These are phyloP conservation scores for Fremontodendron californicum DNA, from an alignment of 345 rosid genomes.

Conservation along the genomic window DNA sequence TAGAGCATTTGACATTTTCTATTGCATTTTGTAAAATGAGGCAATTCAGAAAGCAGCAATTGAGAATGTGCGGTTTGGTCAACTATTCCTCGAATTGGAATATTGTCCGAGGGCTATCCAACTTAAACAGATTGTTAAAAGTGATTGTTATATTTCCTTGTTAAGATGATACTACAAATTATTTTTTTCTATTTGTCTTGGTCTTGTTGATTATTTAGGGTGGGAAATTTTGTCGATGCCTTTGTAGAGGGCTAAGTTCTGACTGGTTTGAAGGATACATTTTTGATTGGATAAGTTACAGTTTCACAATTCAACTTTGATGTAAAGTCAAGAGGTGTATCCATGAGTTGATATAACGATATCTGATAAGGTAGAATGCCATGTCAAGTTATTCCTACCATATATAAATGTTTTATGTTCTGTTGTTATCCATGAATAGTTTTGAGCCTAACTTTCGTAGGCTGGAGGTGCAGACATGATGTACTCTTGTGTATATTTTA, in stretches of 20 bases:
- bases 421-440: background rate
- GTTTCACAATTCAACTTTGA: slow-evolving; percentile 4
- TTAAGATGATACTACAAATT: background rate
- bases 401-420: background rate
- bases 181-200: background rate
- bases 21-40: background rate
- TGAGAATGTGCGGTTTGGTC: background rate
- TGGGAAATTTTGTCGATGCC: background rate
- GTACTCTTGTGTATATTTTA: background rate
- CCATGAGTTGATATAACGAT: background rate
- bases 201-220: background rate
- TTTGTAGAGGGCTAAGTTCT: background rate
- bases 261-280: background rate
- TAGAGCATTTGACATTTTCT: background rate
- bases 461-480: background rate
- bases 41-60: background rate
- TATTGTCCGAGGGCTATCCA: background rate
- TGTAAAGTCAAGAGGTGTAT: background rate
- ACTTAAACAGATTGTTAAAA: background rate
- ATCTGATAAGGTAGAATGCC: background rate
- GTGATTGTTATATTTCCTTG: background rate
- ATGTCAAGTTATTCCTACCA: background rate
- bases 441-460: background rate
- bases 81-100: background rate
- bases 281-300: background rate